phyloP scores from a whole-genome alignment of 2,329 filamentous ascomycete species.

The Neonectria hederae region DNA sequence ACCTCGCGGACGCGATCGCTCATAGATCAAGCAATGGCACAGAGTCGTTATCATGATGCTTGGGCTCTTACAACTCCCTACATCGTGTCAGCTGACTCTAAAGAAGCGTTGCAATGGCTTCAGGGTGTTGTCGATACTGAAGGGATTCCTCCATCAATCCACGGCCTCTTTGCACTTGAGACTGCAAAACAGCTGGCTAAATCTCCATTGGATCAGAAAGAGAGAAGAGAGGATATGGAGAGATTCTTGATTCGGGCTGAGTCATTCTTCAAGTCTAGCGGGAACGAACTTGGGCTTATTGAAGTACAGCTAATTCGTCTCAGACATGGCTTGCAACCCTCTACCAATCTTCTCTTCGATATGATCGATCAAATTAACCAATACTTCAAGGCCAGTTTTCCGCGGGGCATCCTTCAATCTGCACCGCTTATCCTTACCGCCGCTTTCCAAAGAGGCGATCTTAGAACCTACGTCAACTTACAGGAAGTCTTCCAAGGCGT shows the following conservation, averaged over 20 bases:
- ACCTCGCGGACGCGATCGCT: neutral
- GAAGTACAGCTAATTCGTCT: neutral
- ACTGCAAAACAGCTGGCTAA: neutral
- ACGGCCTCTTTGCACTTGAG: neutral
- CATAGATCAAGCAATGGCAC: neutral
- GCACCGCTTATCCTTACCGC: neutral
- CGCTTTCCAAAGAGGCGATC: neutral
- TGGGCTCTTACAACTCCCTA: neutral
- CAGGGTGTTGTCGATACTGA: neutral
- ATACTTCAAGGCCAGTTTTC: neutral
- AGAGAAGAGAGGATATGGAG: neutral
- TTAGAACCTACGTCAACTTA: neutral
- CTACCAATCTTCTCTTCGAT: neutral
- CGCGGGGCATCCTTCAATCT: neutral
- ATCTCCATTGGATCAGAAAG: neutral
- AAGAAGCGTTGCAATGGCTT: neutral
- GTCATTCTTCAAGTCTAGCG: neutral
- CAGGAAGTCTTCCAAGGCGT: neutral
- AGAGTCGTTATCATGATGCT: neutral
- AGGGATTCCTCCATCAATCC: neutral
- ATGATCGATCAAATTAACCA: neutral
- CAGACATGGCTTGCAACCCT: neutral
- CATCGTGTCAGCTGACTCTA: neutral
- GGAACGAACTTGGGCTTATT: neutral
- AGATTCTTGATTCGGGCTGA: neutral